phyloP scores from a whole-genome alignment of 192 early-diverging fungal genomes.

The Piromyces sp. region DNA sequence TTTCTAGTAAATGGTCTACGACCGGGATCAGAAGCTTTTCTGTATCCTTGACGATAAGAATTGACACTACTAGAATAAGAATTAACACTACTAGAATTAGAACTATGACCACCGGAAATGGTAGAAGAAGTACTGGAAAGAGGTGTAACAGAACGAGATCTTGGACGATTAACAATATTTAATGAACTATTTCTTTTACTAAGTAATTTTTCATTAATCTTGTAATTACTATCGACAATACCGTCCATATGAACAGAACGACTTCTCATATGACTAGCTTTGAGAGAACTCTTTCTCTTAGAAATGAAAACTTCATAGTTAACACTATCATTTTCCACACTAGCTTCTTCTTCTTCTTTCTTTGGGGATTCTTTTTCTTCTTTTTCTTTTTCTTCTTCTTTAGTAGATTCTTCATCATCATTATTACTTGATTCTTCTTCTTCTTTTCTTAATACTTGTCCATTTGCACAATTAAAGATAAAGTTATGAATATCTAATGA shows the following conservation, averaged over 20 bases:
- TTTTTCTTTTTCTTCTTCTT: too few relatives aligned
- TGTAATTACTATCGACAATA: too few relatives aligned
- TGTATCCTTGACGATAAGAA: too few relatives aligned
- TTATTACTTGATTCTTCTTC: neutral
- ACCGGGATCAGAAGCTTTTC: too few relatives aligned
- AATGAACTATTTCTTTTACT: too few relatives aligned
- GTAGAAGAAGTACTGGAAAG: too few relatives aligned
- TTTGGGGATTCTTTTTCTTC: neutral
- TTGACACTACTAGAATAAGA: too few relatives aligned
- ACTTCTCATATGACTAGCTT: neutral
- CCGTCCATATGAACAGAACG: neutral
- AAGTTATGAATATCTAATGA: neutral
- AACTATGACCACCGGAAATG: too few relatives aligned
- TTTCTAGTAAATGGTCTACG: neutral
- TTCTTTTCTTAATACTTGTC: neutral
- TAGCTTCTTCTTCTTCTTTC: too few relatives aligned
- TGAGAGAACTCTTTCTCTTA: neutral
- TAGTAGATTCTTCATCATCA: neutral
- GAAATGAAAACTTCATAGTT: neutral
- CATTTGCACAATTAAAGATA: neutral
- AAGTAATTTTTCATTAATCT: neutral
- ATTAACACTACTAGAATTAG: too few relatives aligned
- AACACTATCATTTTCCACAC: neutral
- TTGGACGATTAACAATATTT: too few relatives aligned
- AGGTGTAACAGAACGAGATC: too few relatives aligned